A percentile compares a stretch with the other conserved stretches of the same genome.
Evolutionary conservation across 202 grass and related monocot genomes (phyloP).

Genomic region (Thinopyrum obtusiflorum): DNA sequence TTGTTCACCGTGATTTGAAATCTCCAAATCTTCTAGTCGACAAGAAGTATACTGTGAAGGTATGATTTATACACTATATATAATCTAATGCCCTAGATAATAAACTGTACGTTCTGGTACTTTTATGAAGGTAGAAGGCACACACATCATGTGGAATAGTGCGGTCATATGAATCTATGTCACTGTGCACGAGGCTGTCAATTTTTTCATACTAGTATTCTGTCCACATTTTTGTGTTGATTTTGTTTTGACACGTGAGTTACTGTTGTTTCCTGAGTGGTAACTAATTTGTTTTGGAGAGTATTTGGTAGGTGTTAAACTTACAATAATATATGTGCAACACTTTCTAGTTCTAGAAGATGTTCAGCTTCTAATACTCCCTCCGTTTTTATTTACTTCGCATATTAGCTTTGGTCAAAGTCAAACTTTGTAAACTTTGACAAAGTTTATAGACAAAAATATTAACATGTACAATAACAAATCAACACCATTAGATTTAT

Average conservation of each 20-base stretch:
- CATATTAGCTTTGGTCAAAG: no score
- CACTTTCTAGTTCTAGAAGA: not conserved
- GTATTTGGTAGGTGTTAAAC: not conserved
- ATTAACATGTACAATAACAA: no score
- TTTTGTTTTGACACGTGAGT: not conserved
- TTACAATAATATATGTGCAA: not conserved
- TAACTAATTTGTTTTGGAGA: not conserved
- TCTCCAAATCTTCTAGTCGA: conserved; percentile 99
- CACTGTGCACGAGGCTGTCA: not conserved
- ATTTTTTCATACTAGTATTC: not conserved
- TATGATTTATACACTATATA: conserved; percentile 36
- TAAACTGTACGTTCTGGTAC: not conserved
- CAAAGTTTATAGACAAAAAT: no score
- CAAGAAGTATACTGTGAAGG: conserved; percentile 98
- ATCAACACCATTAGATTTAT: no score
- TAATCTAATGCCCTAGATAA: not conserved
- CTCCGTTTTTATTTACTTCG: no score
- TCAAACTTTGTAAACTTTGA: no score
- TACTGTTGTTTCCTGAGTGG: not conserved
- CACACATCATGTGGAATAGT: not conserved
- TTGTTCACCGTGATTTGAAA: conserved; percentile 98
- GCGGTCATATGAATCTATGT: not conserved
- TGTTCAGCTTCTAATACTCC: not conserved
- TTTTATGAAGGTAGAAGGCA: not conserved
- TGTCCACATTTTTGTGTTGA: not conserved